These are phyloP conservation scores for Penicillium verrucosum DNA, from an alignment of 2,329 filamentous ascomycete genomes.

Conservation along the genomic window DNA sequence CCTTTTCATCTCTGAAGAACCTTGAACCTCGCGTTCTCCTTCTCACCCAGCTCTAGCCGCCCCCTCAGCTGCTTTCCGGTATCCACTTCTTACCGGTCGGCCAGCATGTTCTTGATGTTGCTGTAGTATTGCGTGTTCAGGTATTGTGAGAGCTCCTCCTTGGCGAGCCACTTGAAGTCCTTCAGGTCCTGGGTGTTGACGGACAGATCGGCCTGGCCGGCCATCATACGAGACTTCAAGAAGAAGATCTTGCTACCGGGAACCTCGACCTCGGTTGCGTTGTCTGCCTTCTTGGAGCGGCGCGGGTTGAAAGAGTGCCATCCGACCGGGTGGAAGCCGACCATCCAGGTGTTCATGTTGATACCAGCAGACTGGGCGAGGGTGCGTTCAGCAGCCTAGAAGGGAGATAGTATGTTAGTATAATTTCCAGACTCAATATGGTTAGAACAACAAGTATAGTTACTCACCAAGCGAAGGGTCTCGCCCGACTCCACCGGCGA, in stretches of 20 bases:
- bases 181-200: slow-evolving; percentile 68
- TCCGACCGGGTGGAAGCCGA: slow-evolving; percentile 84
- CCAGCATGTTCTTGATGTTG: slow-evolving; percentile 77
- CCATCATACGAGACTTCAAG: slow-evolving; percentile 94
- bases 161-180: slow-evolving; percentile 90
- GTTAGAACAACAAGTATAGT: neutral
- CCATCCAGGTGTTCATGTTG: slow-evolving; percentile 99
- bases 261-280: slow-evolving; percentile 37
- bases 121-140: slow-evolving; percentile 69
- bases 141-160: slow-evolving; percentile 73
- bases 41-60: neutral
- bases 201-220: slow-evolving; percentile 81
- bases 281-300: slow-evolving; percentile 38
- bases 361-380: slow-evolving; percentile 73
- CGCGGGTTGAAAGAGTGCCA: slow-evolving; percentile 62
- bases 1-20: slow-evolving; percentile 6
- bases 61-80: neutral
- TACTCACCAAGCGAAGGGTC: slow-evolving; percentile 75
- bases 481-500: slow-evolving; percentile 67
- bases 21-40: neutral
- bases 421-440: neutral
- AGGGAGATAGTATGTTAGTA: neutral
- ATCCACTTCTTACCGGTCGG: slow-evolving; percentile 59
- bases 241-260: slow-evolving; percentile 86
- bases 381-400: slow-evolving; percentile 75